Conservation (phyloP, 176 grass and related monocot genomes). For the Oryza longistaminata region DNA sequence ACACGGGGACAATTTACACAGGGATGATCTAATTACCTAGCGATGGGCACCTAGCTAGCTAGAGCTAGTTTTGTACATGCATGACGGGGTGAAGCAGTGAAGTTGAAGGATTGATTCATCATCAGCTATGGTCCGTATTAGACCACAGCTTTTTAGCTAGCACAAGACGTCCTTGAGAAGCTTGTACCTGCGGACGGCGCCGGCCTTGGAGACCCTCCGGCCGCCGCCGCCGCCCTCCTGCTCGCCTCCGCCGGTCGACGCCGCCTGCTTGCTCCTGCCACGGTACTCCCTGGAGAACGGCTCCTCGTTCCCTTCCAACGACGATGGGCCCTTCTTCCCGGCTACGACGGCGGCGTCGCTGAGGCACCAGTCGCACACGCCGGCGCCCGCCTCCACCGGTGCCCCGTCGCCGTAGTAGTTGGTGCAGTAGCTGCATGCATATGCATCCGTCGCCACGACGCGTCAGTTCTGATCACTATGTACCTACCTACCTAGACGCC, state of each 20-base stretch:
- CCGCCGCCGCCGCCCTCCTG: constrained; percentile 26
- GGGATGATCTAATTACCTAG: neutral
- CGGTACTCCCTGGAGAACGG: constrained; percentile 11
- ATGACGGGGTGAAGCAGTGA: neutral
- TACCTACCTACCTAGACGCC: neutral
- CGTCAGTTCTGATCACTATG: neutral
- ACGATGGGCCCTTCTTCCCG: constrained; percentile 8
- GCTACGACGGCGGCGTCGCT: constrained; percentile 28
- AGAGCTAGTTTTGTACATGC: neutral
- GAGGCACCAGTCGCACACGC: constrained; percentile 93
- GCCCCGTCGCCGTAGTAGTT: constrained; percentile 82
- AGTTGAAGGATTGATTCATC: neutral
- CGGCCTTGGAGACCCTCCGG: constrained; percentile 41
- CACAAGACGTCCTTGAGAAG: constrained; percentile 94
- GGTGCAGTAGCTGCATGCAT: constrained; percentile 67
- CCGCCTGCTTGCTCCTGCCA: constrained; percentile 25
- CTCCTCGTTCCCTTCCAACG: neutral
- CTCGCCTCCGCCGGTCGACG: constrained; percentile 21
- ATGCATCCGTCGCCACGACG: neutral
- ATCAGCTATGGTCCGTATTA: neutral
- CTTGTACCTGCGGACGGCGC: constrained; percentile 84
- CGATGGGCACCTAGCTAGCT: neutral
- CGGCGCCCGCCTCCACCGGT: constrained; percentile 32
- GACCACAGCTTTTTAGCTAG: constrained; percentile 44
- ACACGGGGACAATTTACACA: neutral